These are phyloP conservation scores for Apiotrichum veenhuisii DNA, from an alignment of 1,284 basidiomycete species.

Conservation along the genomic window DNA sequence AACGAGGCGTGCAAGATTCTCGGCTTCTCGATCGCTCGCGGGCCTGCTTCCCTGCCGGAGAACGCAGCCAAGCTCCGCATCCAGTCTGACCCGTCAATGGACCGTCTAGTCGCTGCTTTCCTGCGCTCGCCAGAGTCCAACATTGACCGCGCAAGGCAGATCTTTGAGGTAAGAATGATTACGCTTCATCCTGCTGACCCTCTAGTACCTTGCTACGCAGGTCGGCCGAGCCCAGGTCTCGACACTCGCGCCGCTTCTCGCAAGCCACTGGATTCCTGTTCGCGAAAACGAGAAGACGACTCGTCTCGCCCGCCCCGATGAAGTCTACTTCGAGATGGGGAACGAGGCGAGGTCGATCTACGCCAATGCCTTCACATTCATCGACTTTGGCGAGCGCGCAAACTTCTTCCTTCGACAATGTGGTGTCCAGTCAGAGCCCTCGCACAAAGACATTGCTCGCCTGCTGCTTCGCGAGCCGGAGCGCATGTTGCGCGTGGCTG, in stretches of 20 bases:
- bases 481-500: constrained; percentile 42
- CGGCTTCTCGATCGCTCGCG: constrained; percentile 62
- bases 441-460: constrained; percentile 45
- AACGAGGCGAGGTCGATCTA: constrained; percentile 30
- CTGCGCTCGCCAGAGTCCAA: constrained; percentile 62
- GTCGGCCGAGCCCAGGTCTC: constrained; percentile 53
- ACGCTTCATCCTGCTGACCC: neutral
- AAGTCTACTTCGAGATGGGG: constrained; percentile 40
- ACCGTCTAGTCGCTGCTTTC: constrained; percentile 63
- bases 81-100: constrained; percentile 66
- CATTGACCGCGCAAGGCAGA: constrained; percentile 57
- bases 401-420: constrained; percentile 81
- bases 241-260: constrained; percentile 41
- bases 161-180: constrained; percentile 59
- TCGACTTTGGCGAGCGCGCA: constrained; percentile 80
- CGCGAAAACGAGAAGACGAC: constrained; percentile 18
- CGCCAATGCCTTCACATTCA: constrained; percentile 64
- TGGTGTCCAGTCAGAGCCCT: constrained; percentile 85
- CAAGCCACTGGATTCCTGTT: constrained; percentile 51
- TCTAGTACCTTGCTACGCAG: constrained; percentile 62
- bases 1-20: constrained; percentile 66
- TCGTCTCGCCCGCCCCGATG: constrained; percentile 31
- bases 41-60: constrained; percentile 57
- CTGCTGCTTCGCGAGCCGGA: constrained; percentile 40
- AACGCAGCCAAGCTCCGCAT: constrained; percentile 74